phyloP scores from a whole-genome alignment of 1,284 basidiomycete species.

The Puccinia coronata region DNA sequence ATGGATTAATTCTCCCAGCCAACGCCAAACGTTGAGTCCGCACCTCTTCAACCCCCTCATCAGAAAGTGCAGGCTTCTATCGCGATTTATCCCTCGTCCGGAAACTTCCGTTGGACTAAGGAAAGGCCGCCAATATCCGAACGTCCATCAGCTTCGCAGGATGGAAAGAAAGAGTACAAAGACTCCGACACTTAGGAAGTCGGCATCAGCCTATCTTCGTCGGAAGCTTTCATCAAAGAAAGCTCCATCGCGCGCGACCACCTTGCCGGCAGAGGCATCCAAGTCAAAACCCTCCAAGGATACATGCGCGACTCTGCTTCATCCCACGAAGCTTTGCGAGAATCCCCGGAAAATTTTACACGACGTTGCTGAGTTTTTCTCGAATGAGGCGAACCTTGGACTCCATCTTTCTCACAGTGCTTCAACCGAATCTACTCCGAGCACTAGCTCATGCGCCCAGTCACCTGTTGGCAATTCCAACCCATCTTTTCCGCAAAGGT shows the following conservation, averaged over 20 bases:
- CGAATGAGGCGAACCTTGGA: not conserved
- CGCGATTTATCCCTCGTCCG: not conserved
- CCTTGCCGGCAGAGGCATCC: conserved; percentile 7
- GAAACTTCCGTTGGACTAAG: not conserved
- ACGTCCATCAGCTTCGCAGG: not conserved
- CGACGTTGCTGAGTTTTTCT: conserved; percentile 16
- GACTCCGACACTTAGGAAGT: conserved; percentile 2
- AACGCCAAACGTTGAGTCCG: not conserved
- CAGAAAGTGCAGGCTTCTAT: not conserved
- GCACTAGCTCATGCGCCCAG: not conserved
- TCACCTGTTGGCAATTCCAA: conserved; percentile 3
- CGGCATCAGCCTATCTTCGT: conserved; percentile 16
- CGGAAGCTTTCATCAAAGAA: conserved; percentile 29
- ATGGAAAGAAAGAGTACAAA: conserved; percentile 5
- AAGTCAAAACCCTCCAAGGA: conserved; percentile 5
- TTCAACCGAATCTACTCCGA: conserved; percentile 19
- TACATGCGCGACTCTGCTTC: conserved; percentile 2
- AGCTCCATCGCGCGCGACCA: conserved; percentile 17
- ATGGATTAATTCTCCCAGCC: not conserved
- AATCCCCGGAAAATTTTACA: conserved; percentile 29
- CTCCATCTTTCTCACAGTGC: not conserved
- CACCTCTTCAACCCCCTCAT: not conserved
- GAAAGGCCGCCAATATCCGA: not conserved
- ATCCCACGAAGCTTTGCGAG: conserved; percentile 17
- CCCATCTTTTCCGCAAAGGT: not conserved